phyloP scores from a whole-genome alignment of 805 yeast species.

The Candida awuae region DNA sequence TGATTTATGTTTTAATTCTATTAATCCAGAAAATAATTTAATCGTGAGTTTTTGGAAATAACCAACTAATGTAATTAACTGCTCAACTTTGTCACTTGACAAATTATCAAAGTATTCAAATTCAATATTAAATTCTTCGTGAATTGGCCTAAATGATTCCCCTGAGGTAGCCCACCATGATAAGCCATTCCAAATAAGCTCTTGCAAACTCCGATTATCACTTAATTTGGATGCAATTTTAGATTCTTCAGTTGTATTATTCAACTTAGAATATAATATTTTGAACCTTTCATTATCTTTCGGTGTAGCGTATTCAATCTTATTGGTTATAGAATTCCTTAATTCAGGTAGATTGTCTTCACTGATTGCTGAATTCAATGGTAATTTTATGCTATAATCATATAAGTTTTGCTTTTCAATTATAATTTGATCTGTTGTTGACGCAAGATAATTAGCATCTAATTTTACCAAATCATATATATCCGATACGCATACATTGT shows the following conservation, averaged over 20 bases:
- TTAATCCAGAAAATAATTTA: constrained; percentile 32
- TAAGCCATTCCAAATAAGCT: constrained; percentile 59
- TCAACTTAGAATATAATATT: constrained; percentile 20
- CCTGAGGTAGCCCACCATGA: constrained; percentile 90
- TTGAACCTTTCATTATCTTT: constrained; percentile 32
- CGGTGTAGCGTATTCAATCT: constrained; percentile 26
- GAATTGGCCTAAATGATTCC: constrained; percentile 37
- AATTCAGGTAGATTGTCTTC: constrained; percentile 19
- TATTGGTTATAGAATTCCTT: constrained; percentile 8
- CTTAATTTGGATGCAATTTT: constrained; percentile 19
- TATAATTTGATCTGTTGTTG: constrained; percentile 60
- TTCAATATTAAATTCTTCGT: constrained; percentile 35
- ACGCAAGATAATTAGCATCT: constrained; percentile 41
- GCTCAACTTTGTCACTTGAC: constrained; percentile 19
- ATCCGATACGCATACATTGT: constrained; percentile 57
- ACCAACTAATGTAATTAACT: constrained; percentile 33
- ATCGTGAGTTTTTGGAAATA: constrained; percentile 45
- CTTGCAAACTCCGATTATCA: constrained; percentile 47
- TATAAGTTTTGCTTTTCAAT: constrained; percentile 44
- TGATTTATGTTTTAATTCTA: constrained; percentile 27
- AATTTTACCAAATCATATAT: constrained; percentile 28
- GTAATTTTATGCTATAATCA: constrained; percentile 35
- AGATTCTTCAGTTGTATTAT: constrained; percentile 1
- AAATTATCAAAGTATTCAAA: constrained; percentile 20
- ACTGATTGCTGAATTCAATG: constrained; percentile 8